These are phyloP conservation scores for Tuber umbilicatum DNA, from an alignment of 495 filamentous ascomycete genomes.

Conservation along the genomic window DNA sequence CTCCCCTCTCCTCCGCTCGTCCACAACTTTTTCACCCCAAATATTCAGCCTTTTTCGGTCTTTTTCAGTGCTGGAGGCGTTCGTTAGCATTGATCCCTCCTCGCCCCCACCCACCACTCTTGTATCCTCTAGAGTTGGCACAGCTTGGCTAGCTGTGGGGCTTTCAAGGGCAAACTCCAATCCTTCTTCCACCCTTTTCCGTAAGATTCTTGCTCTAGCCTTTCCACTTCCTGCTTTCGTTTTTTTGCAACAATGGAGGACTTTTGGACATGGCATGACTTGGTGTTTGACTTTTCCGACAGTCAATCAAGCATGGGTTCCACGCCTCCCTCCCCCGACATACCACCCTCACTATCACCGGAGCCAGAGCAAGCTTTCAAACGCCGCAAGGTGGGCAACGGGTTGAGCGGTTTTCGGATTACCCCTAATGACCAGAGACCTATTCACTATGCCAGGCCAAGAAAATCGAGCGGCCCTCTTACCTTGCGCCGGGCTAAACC, in stretches of 20 bases:
- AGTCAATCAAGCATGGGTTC: constrained; percentile 1
- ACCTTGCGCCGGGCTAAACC: constrained; percentile 14
- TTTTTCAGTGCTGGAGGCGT: background rate
- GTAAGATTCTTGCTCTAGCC: constrained; percentile 3
- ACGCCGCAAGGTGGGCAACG: constrained; percentile 4
- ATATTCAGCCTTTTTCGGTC: background rate
- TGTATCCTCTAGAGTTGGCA: background rate
- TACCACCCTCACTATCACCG: background rate
- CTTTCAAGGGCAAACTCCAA: background rate
- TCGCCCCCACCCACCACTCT: background rate
- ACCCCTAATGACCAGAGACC: background rate
- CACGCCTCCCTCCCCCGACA: background rate
- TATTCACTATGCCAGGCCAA: constrained; percentile 9
- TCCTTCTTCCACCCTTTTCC: background rate
- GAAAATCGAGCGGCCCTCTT: constrained; percentile 7
- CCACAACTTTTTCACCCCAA: background rate
- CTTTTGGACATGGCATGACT: background rate
- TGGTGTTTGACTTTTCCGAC: constrained; percentile 1
- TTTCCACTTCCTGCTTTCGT: background rate
- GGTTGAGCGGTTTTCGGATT: background rate
- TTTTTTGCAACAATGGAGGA: constrained; percentile 2
- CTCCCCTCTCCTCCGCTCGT: background rate
- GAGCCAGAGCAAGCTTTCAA: background rate
- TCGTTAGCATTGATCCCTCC: background rate
- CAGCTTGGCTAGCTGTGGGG: background rate